These are phyloP conservation scores for Populus hybrid DNA, from an alignment of 441 rosid genomes.

Conservation along the genomic window DNA sequence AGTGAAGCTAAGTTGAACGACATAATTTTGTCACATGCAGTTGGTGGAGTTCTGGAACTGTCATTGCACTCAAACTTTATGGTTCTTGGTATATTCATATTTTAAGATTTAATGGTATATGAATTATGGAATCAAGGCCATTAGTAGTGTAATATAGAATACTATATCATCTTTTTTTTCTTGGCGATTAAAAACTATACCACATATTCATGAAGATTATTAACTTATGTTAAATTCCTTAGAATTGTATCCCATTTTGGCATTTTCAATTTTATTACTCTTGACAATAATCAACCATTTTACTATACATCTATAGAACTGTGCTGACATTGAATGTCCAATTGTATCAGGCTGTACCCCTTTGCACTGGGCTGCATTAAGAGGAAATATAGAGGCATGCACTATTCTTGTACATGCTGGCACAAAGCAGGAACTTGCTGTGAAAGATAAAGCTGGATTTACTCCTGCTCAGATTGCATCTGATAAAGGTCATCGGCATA, in stretches of 20 bases:
- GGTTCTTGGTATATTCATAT: not conserved
- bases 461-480: conserved; percentile 84
- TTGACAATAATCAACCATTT: not conserved
- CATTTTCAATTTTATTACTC: not conserved
- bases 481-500: conserved; percentile 91
- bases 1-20: not conserved
- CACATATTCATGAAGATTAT: not conserved
- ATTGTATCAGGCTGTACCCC: conserved; percentile 82
- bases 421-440: conserved; percentile 60
- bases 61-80: not conserved
- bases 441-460: conserved; percentile 79
- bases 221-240: not conserved
- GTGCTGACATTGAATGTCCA: conserved; percentile 17
- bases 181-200: not conserved
- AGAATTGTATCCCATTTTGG: not conserved
- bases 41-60: not conserved
- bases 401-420: conserved; percentile 86
- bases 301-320: not conserved
- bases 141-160: not conserved
- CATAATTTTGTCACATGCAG: not conserved
- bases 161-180: not conserved
- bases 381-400: conserved; percentile 79
- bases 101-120: not conserved
- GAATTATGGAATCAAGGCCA: not conserved
- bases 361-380: conserved; percentile 88